Conservation (phyloP, 2,329 filamentous ascomycete genomes). For the Elsinoe perseae region DNA sequence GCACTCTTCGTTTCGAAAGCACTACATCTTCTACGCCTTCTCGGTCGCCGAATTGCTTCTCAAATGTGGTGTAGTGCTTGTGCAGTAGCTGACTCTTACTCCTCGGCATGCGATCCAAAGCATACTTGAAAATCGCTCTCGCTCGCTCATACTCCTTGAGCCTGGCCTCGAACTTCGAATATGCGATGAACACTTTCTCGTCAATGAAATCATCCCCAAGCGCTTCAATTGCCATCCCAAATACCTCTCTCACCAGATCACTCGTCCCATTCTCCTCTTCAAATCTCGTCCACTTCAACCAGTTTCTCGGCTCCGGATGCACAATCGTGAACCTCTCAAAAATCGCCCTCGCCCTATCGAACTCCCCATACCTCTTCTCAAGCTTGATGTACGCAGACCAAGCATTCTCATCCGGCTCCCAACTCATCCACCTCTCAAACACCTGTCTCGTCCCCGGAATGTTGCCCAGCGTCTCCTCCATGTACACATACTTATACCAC, state of each 20-base stretch:
- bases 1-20: slow-evolving; percentile 81
- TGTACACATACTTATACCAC: slow-evolving; percentile 99
- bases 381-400: slow-evolving; percentile 96
- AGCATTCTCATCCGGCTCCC: slow-evolving; percentile 92
- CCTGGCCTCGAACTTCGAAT: slow-evolving; percentile 89
- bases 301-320: slow-evolving; percentile 89
- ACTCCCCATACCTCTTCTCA: slow-evolving; percentile 91
- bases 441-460: slow-evolving; percentile 86
- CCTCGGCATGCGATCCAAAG: slow-evolving; percentile 80
- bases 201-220: slow-evolving; percentile 93
- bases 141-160: slow-evolving; percentile 92
- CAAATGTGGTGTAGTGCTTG: slow-evolving; percentile 92
- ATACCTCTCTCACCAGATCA: slow-evolving; percentile 86
- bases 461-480: slow-evolving; percentile 96
- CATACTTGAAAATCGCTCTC: slow-evolving; percentile 93
- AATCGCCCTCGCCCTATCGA: slow-evolving; percentile 79
- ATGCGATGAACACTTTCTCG: slow-evolving; percentile 89
- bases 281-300: slow-evolving; percentile 98
- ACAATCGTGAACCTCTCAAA: slow-evolving; percentile 86
- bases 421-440: slow-evolving; percentile 97
- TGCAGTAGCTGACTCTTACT: slow-evolving; percentile 79
- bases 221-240: slow-evolving; percentile 77
- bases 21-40: slow-evolving; percentile 95
- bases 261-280: slow-evolving; percentile 93
- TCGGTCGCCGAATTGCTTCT: slow-evolving; percentile 92